Evolutionary conservation across 163 green algal species (phyloP).

Genomic region (Scenedesmus sp.): DNA sequence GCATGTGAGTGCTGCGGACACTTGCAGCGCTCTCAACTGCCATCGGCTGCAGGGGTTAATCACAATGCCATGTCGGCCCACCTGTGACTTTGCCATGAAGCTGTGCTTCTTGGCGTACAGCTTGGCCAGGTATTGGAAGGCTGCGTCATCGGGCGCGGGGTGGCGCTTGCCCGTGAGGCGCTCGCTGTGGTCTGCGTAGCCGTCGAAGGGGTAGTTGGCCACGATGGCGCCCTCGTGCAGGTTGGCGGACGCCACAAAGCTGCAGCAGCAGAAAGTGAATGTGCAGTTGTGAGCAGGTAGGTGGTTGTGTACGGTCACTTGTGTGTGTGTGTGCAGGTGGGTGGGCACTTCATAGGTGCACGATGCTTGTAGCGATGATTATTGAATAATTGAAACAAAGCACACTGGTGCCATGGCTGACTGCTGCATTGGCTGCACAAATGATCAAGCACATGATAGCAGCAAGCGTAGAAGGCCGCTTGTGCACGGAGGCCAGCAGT

Average conservation of each 20-base stretch:
- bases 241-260: constrained; percentile 75
- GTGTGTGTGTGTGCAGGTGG: too few species aligned
- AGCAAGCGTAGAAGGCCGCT: too few species aligned
- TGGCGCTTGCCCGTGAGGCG: not conserved
- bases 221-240: constrained; percentile 90
- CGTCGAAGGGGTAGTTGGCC: constrained; percentile 91
- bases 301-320: too few species aligned
- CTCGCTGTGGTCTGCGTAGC: constrained; percentile 58
- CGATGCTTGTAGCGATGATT: too few species aligned
- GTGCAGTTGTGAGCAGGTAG: not conserved
- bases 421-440: too few species aligned
- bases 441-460: too few species aligned
- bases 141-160: constrained; percentile 79
- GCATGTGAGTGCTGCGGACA: not conserved
- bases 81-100: constrained; percentile 66
- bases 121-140: constrained; percentile 78
- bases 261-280: not conserved
- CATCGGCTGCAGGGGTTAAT: not conserved
- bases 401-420: too few species aligned
- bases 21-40: not conserved
- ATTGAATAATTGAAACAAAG: too few species aligned
- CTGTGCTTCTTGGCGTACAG: constrained; percentile 78
- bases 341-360: too few species aligned
- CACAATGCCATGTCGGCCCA: not conserved
- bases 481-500: too few species aligned